Percentiles rank a stretch among this genome's conserved stretches.
Evolutionary conservation across 2,329 filamentous ascomycete genomes (phyloP).

Genomic region (Proliferodiscus dingleyae): DNA sequence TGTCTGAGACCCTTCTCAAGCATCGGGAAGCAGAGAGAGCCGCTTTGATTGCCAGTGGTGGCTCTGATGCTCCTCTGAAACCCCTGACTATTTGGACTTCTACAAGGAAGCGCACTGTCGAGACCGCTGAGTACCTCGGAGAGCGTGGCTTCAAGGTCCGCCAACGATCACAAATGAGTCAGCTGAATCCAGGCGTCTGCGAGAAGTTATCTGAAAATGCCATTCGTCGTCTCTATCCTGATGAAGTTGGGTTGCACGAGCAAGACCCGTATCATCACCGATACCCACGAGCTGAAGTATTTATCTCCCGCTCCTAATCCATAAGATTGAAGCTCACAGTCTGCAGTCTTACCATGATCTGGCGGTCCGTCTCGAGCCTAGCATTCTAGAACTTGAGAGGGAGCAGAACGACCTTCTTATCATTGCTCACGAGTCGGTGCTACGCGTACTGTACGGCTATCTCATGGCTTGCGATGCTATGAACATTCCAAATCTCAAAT

Average conservation of each 20-base stretch:
- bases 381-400: conserved; percentile 93
- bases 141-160: conserved; percentile 78
- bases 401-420: conserved; percentile 98
- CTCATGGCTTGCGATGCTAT: conserved; percentile 97
- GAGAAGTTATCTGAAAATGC: conserved; percentile 84
- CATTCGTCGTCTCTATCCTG: conserved; percentile 77
- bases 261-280: conserved; percentile 94
- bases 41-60: conserved; percentile 63
- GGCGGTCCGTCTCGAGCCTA: conserved; percentile 94
- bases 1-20: conserved; percentile 76
- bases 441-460: conserved; percentile 94
- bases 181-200: conserved; percentile 93
- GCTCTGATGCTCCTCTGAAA: conserved; percentile 63
- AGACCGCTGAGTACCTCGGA: conserved; percentile 80
- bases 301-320: conserved; percentile 17
- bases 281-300: conserved; percentile 87
- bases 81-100: conserved; percentile 93
- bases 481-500: conserved; percentile 88
- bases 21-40: conserved; percentile 80
- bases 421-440: conserved; percentile 96
- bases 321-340: conserved; percentile 20
- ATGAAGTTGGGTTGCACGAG: conserved; percentile 90
- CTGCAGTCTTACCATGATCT: conserved; percentile 91
- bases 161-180: conserved; percentile 93
- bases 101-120: conserved; percentile 80